Conservation (phyloP, 2,329 filamentous ascomycete genomes). For the Gaeumannomyces tritici region DNA sequence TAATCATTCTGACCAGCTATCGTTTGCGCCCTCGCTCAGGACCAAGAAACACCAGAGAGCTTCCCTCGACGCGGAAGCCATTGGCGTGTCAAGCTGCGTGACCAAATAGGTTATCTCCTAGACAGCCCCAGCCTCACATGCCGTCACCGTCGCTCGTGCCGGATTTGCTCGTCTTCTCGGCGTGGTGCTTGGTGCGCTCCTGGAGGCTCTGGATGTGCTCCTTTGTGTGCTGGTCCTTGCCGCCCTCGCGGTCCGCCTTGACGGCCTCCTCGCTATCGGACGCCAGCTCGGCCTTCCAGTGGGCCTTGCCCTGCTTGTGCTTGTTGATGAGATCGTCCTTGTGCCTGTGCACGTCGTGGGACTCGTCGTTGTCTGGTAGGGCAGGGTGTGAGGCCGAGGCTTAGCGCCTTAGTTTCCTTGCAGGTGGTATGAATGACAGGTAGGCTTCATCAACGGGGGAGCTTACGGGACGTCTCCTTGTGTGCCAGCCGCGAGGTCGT, state of each 20-base stretch:
- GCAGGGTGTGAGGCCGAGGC: conserved; percentile 2
- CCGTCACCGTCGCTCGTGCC: conserved; percentile 29
- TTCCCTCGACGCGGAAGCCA: no score
- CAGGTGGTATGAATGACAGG: no score
- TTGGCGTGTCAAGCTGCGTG: no score
- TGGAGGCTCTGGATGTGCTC: conserved; percentile 40
- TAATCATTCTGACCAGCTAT: no score
- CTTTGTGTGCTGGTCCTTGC: conserved; percentile 19
- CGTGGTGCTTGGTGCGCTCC: conserved; percentile 46
- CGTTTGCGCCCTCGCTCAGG: no score
- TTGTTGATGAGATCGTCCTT: conserved; percentile 55
- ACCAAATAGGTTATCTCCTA: no score
- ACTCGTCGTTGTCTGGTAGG: conserved; percentile 11
- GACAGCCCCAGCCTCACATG: no score
- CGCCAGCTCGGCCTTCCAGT: conserved; percentile 72
- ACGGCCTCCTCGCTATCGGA: conserved; percentile 72
- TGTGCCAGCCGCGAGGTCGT: not conserved
- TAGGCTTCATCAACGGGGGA: no score
- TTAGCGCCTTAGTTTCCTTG: not conserved
- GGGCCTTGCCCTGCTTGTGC: conserved; percentile 57
- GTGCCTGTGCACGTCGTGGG: conserved; percentile 33
- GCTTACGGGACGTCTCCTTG: conserved; percentile 3
- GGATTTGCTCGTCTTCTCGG: conserved; percentile 36
- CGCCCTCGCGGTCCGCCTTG: conserved; percentile 51
- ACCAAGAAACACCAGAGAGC: no score